Evolutionary conservation across 75 land plant genomes (phyloP), one percentile per base, ranked within the genome.

Genomic region (Pinus taeda): DNA sequence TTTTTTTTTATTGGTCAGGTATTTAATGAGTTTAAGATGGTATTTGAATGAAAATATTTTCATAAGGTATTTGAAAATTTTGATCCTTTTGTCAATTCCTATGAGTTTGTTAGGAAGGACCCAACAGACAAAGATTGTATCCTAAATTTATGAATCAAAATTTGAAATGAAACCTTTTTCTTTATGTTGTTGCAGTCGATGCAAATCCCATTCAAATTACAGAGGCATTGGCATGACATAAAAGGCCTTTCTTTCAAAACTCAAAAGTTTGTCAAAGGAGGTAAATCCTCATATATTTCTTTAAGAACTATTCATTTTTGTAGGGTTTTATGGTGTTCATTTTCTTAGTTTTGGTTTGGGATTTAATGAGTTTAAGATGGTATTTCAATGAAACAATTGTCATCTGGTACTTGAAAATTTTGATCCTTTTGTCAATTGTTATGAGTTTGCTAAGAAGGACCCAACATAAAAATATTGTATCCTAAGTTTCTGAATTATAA

Each of bases 211-310:
- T 91, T 36, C 97, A 93, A 73, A 79, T 95, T 61, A 81, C 91
- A 82, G 97, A 66, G 98, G 97, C 57, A 95, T 95, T 79, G 96
- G 91, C 79, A 93, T 90, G 78, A 90, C 92, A 33, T 88, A 91
- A 33, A 77, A 77, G n/a, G 89, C 84, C 30, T 86, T 95, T 30
- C 88, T 95, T 66, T 70, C 82, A 45, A 94, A 95, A 78, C 79
- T 95, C 78, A 93, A 87, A 83, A 74, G 77, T 22, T 80, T 91
- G 78, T 88, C 98, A 8, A 93, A 88, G 77, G 94, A 93, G 86
- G 98, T 95, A 80, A 33, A 60, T 55, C 56, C 26, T 33, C 8
- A 9, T 26, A 26, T 26, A 26, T 26, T 26, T 0, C 0, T 60
- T 45, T n/a, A 29, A 72, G 15, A 17, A 42, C 2, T n/a, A 3